Evolutionary conservation across 2,329 filamentous ascomycete species (phyloP).

Genomic region (Talaromyces marneffei): DNA sequence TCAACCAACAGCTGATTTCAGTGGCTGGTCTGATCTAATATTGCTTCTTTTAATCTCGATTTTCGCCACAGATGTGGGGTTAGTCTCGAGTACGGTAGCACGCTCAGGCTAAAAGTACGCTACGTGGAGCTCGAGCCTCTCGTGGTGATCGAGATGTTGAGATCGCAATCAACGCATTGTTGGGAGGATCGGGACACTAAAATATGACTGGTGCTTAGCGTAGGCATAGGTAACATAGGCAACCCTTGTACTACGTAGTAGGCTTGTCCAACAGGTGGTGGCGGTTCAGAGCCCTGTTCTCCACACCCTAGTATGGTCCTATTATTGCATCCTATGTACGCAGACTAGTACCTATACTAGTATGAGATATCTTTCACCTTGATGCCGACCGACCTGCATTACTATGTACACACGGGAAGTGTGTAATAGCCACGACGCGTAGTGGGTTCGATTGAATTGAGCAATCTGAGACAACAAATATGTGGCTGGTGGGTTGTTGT

Average conservation of each 20-base stretch:
- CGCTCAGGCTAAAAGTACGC: not conserved
- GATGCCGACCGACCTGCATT: not conserved
- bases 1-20: not conserved
- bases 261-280: not conserved
- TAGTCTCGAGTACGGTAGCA: not conserved
- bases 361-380: not conserved
- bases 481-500: not conserved
- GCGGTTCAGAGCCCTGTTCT: too few species aligned
- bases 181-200: not conserved
- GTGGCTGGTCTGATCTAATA: not conserved
- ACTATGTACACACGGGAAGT: not conserved
- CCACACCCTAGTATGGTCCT: too few species aligned
- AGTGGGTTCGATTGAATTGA: not conserved
- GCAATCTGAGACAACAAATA: not conserved
- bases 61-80: slow-evolving; percentile 8
- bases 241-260: too few species aligned
- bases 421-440: not conserved
- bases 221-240: too few species aligned
- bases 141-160: not conserved
- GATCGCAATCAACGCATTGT: not conserved
- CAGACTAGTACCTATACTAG: too few species aligned
- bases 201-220: not conserved
- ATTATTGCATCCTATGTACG: too few species aligned
- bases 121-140: not conserved
- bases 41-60: slow-evolving; percentile 6